phyloP scores from a whole-genome alignment of 176 grass and related monocot species.

The Oryza meyeriana region DNA sequence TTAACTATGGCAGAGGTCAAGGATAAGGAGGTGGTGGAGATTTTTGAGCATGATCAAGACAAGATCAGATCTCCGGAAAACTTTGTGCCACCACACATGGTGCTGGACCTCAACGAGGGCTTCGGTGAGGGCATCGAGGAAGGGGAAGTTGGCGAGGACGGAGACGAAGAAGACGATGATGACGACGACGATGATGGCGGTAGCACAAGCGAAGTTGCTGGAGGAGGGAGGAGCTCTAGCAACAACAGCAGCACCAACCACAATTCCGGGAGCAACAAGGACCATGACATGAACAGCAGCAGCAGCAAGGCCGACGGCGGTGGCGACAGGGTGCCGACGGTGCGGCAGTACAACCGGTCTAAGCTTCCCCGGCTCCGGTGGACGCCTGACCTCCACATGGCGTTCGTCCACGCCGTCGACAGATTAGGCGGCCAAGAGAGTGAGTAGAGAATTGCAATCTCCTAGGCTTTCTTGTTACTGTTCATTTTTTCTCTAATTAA shows the following conservation, averaged over 20 bases:
- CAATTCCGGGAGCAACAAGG: constrained; percentile 31
- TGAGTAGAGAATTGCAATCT: constrained; percentile 33
- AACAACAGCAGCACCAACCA: constrained; percentile 54
- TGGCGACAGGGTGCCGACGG: constrained; percentile 36
- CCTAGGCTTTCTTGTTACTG: neutral
- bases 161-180: neutral
- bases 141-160: constrained; percentile 10
- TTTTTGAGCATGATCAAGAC: constrained; percentile 37
- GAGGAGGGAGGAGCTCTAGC: constrained; percentile 38
- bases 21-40: constrained; percentile 50
- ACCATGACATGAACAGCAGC: constrained; percentile 22
- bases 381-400: constrained; percentile 91
- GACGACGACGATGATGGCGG: constrained; percentile 24
- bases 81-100: neutral
- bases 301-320: constrained; percentile 44
- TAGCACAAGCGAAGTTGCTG: constrained; percentile 40
- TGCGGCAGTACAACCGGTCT: constrained; percentile 89
- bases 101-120: constrained; percentile 74
- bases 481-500: neutral
- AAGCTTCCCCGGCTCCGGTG: constrained; percentile 85
- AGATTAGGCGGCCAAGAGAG: constrained; percentile 96
- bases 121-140: constrained; percentile 26
- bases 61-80: constrained; percentile 33
- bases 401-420: constrained; percentile 89
- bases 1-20: constrained; percentile 23